Base-by-base conservation (phyloP, 371 early-diverging fungal species). In the Encephalitozoon cuniculi region DNA sequence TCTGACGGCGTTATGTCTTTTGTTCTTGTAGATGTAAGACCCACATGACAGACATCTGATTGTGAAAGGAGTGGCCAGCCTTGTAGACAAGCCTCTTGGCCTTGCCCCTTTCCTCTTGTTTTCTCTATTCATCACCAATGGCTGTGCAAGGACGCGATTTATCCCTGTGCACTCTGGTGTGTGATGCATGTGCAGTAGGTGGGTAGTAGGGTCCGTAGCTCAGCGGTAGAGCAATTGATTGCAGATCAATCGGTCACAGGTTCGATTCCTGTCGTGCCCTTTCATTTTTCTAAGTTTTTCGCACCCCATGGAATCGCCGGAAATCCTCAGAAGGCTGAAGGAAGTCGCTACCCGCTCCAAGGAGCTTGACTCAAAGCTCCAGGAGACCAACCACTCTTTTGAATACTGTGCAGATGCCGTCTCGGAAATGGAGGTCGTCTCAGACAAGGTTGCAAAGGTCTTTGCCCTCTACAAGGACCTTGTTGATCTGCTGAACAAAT, bases 21-120 rank as follows among this genome's bases (percentile, higher is more conserved):
- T 94, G 53, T 93, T 92, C 84, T 94, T 93, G 85, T 90, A 90
- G 70, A 95, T 91, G 84, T 91, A 96, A 78, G 94, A 92, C 39
- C 92, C 92, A 81, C 97, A 96, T 8, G 21, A 26, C 28, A 53
- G n/a, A 86, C 97, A 97, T 53, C 91, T 90, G 93, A 97, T 93
- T 0, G 94, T 91, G 81, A 94, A 97, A 0, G 97, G 97, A 2
- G 94, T 89, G 91, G 93, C 92, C 44, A 96, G 87, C 25, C 68
- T 44, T 39, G 49, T 68, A 39, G 21, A 2, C 28, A 7, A 3
- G n/a, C 41, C 66, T 43, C 23, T 28, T 59, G 37, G 34, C 34
- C 15, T 30, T 2, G 59, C 4, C 1, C n/a, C 21, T 30, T 25
- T 59, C 12, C 15, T 30, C 11, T 28, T 32, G 28, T n/a, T 21